These are phyloP conservation scores for Cadophora malorum DNA, from an alignment of 2,329 filamentous ascomycete genomes.

Conservation along the genomic window DNA sequence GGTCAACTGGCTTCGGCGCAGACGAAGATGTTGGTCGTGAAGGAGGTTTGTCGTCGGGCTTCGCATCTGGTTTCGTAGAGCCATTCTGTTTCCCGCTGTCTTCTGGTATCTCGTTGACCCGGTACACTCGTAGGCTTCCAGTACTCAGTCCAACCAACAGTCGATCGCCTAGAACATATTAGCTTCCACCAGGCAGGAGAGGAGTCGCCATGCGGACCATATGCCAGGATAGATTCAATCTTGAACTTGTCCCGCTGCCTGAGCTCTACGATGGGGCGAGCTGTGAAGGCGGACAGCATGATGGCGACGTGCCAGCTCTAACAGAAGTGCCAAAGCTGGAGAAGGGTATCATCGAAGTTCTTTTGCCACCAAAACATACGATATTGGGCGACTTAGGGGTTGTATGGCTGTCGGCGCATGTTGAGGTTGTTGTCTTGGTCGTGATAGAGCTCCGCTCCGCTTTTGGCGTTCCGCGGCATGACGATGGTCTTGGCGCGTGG, in stretches of 20 bases:
- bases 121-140: conserved; percentile 87
- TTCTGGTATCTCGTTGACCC: conserved; percentile 73
- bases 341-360: conserved; percentile 33
- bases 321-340: conserved; percentile 27
- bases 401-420: conserved; percentile 34
- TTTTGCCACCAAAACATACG: conserved; percentile 13
- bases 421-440: conserved; percentile 21
- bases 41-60: conserved; percentile 39
- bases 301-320: conserved; percentile 46
- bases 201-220: conserved; percentile 61
- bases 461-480: conserved; percentile 21
- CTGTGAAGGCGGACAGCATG: conserved; percentile 98
- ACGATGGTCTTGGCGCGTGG: conserved; percentile 27
- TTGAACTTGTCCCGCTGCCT: conserved; percentile 93
- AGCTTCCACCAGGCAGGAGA: conserved; percentile 24
- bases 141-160: conserved; percentile 92
- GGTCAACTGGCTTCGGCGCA: conserved; percentile 70
- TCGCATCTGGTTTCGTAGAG: conserved; percentile 44
- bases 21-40: conserved; percentile 40
- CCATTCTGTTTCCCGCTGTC: conserved; percentile 51
- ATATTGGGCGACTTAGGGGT: conserved; percentile 22
- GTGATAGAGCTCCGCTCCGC: conserved; percentile 1
- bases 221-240: conserved; percentile 93
- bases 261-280: conserved; percentile 96
- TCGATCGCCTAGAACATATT: conserved; percentile 70